phyloP scores from a whole-genome alignment of 306 rosid species.

The Vicia faba region DNA sequence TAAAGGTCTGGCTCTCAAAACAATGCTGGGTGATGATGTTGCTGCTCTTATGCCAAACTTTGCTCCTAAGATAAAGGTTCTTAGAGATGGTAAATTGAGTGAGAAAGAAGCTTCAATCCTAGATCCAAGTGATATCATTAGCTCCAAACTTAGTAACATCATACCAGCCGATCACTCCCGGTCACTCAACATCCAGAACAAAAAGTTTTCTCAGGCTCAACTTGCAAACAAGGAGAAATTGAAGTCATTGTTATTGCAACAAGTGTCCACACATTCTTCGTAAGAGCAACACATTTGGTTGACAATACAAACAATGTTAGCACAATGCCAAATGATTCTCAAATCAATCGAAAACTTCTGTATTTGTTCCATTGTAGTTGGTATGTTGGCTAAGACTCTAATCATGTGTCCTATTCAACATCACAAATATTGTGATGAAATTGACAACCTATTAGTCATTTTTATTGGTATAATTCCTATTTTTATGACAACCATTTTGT shows the following conservation, averaged over 20 bases:
- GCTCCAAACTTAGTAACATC: too few species aligned
- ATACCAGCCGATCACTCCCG: too few species aligned
- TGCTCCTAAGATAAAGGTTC: slow-evolving; percentile 96
- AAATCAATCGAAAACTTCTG: too few species aligned
- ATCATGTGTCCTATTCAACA: slow-evolving; percentile 90
- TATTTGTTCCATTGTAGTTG: slow-evolving; percentile 71
- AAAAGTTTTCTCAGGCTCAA: too few species aligned
- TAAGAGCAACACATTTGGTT: too few species aligned
- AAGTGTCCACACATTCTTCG: too few species aligned
- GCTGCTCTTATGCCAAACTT: slow-evolving; percentile 99
- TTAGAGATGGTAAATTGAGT: slow-evolving; percentile 91
- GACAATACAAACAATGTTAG: too few species aligned
- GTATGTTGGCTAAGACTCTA: slow-evolving; percentile 82
- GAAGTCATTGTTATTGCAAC: too few species aligned
- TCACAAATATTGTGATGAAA: slow-evolving; percentile 72
- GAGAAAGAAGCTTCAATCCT: slow-evolving; percentile 91
- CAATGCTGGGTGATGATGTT: slow-evolving; percentile 96
- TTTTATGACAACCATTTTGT: slow-evolving; percentile 99
- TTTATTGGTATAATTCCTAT: slow-evolving; percentile 97
- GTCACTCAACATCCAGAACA: too few species aligned
- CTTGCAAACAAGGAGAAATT: too few species aligned
- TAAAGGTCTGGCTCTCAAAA: slow-evolving; percentile 38
- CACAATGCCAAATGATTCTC: too few species aligned
- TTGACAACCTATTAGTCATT: slow-evolving; percentile 90
- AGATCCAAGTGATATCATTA: slow-evolving; percentile 42